A percentile compares a stretch with the other conserved stretches of the same genome.
Evolutionary conservation across 306 rosid genomes (phyloP).

Genomic region (Aeschynomene evenia): DNA sequence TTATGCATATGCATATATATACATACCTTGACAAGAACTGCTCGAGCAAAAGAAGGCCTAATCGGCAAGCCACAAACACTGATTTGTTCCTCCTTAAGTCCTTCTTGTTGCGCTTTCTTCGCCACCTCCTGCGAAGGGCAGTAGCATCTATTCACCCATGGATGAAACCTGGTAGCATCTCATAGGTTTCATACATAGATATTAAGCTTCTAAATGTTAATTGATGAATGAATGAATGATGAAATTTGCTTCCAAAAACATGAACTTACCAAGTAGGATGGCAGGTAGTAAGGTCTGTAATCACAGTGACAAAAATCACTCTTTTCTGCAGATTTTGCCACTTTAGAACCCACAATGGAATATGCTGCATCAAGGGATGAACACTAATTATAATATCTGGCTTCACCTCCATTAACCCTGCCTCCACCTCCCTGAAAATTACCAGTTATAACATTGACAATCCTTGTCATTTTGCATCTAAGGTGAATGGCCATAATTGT

Average conservation of each 20-base stretch:
- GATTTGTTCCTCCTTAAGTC: constrained; percentile 74
- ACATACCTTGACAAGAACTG: constrained; percentile 67
- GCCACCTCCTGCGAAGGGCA: constrained; percentile 89
- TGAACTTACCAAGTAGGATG: constrained; percentile 88
- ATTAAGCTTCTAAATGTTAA: constrained; percentile 13
- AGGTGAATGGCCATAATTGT: constrained; percentile 13
- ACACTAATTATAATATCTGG: constrained; percentile 97
- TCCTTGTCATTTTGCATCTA: neutral
- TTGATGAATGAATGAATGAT: neutral
- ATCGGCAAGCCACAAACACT: constrained; percentile 85
- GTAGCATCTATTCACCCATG: constrained; percentile 91
- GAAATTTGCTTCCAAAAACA: neutral
- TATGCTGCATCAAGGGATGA: constrained; percentile 97
- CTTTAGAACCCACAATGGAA: constrained; percentile 98
- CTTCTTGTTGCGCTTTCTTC: constrained; percentile 71
- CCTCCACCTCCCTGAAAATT: constrained; percentile 86
- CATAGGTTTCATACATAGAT: constrained; percentile 34
- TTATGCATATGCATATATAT: constrained; percentile 10
- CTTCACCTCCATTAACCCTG: constrained; percentile 89
- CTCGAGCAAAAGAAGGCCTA: constrained; percentile 91
- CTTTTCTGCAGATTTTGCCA: constrained; percentile 96
- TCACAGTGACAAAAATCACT: constrained; percentile 85
- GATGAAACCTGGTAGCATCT: constrained; percentile 74
- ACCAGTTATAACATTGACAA: too few relatives aligned
- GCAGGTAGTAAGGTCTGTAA: constrained; percentile 86